Percentiles rank a stretch among this genome's conserved stretches.
Conservation (phyloP, 345 rosid species). For the Citrus inodora region DNA sequence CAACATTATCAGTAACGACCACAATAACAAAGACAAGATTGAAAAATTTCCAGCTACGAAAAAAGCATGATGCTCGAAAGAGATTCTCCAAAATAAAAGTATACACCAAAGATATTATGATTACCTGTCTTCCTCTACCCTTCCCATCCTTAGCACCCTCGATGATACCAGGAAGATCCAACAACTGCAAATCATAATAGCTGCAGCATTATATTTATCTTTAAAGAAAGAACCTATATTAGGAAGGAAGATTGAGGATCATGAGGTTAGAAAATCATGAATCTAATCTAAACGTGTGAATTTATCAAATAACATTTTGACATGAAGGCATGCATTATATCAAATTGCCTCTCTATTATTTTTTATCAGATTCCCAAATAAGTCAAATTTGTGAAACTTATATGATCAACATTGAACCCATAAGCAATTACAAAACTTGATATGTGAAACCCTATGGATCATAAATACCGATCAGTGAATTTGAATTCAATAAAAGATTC, state of each 20-base stretch:
- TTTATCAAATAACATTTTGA: not conserved
- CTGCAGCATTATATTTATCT: not conserved
- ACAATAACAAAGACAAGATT: not conserved
- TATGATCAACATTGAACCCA: not conserved
- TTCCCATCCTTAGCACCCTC: constrained; percentile 99
- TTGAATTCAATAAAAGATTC: not conserved
- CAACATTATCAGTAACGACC: not conserved
- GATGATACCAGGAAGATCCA: constrained; percentile 98
- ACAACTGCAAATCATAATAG: constrained; percentile 47
- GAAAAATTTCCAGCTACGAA: not conserved
- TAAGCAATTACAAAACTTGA: not conserved
- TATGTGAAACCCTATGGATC: not conserved
- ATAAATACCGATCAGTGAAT: not conserved
- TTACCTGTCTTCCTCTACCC: constrained; percentile 97
- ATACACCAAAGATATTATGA: not conserved
- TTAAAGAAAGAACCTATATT: not conserved
- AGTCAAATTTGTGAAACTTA: not conserved
- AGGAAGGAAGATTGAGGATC: not conserved
- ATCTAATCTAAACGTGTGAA: not conserved
- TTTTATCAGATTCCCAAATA: not conserved
- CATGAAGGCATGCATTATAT: not conserved
- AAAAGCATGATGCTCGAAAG: not conserved
- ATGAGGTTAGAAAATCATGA: not conserved
- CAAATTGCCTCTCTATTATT: not conserved
- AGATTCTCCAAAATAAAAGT: not conserved